Evolutionary conservation across 1,284 basidiomycete genomes (phyloP).

Genomic region (Rhodotorula sp.): DNA sequence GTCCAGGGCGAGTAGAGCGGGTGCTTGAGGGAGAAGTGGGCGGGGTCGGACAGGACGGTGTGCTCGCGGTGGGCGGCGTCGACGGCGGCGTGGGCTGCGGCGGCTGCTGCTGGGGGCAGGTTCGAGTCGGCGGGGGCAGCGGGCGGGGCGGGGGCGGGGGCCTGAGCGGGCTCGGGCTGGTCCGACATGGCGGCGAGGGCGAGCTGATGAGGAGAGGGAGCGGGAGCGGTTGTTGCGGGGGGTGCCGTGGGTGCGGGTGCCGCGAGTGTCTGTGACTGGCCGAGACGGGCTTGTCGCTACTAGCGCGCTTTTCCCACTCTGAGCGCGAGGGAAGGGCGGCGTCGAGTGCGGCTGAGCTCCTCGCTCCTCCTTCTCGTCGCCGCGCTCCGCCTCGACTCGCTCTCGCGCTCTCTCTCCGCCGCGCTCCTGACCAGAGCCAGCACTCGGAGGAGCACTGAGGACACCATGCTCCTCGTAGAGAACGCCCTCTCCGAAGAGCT

Average conservation of each 20-base stretch:
- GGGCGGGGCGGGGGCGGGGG: background rate
- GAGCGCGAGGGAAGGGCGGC: no score
- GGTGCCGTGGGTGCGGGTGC: no score
- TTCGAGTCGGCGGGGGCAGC: constrained; percentile 13
- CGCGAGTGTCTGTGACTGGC: no score
- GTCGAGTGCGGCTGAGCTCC: no score
- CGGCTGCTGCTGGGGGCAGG: constrained; percentile 20
- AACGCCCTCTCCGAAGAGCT: constrained; percentile 34
- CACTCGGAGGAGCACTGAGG: rapidly evolving
- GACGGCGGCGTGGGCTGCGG: constrained; percentile 29
- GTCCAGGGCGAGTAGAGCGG: constrained; percentile 66
- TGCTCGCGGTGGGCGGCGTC: constrained; percentile 4
- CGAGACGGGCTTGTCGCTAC: no score
- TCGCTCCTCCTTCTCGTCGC: no score
- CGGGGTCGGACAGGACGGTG: constrained; percentile 43
- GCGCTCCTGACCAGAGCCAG: background rate
- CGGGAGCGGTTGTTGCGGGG: background rate
- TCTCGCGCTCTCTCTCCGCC: background rate
- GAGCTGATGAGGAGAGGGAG: background rate
- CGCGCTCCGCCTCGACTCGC: background rate
- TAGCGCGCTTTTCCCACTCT: no score
- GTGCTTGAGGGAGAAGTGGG: constrained; percentile 45
- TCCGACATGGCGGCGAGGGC: background rate
- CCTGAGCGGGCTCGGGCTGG: background rate
- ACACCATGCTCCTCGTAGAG: constrained; percentile 18